Conservation (phyloP, 768 basidiomycete genomes). For the Filobasidium wieringae region DNA sequence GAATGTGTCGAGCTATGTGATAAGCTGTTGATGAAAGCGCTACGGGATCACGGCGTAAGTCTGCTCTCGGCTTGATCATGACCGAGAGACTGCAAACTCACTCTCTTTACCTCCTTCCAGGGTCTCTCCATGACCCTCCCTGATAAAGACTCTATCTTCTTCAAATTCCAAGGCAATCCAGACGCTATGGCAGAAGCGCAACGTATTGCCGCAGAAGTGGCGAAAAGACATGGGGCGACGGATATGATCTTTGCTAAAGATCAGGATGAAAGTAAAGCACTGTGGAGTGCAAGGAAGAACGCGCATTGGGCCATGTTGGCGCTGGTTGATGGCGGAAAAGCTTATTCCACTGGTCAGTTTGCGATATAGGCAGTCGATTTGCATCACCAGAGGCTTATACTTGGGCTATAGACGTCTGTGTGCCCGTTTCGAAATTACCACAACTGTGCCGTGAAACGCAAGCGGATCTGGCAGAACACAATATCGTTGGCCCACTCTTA, state of each 20-base stretch:
- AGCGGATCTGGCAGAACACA: constrained; percentile 54
- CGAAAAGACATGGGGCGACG: constrained; percentile 55
- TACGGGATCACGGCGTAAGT: constrained; percentile 55
- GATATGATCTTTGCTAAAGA: constrained; percentile 62
- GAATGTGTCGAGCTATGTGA: constrained; percentile 85
- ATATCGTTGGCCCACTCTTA: constrained; percentile 46
- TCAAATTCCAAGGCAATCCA: constrained; percentile 76
- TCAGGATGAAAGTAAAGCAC: constrained; percentile 59
- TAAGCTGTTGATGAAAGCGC: constrained; percentile 60
- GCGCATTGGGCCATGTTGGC: constrained; percentile 61
- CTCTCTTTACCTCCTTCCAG: constrained; percentile 14
- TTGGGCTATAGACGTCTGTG: constrained; percentile 32
- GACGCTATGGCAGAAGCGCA: constrained; percentile 49
- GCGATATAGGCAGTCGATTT: background rate
- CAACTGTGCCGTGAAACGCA: constrained; percentile 54
- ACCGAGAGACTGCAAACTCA: constrained; percentile 5
- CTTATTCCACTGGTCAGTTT: constrained; percentile 69
- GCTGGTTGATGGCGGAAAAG: constrained; percentile 51
- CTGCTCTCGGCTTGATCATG: constrained; percentile 24
- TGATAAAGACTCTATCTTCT: constrained; percentile 68
- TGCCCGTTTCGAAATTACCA: constrained; percentile 41
- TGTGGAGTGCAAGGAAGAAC: constrained; percentile 82
- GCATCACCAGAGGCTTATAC: background rate
- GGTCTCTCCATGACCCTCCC: constrained; percentile 45
- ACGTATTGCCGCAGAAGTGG: constrained; percentile 50